A percentile compares a stretch with the other conserved stretches of the same genome.
Evolutionary conservation across 2,329 filamentous ascomycete genomes (phyloP).

Genomic region (Colletotrichum sp.): DNA sequence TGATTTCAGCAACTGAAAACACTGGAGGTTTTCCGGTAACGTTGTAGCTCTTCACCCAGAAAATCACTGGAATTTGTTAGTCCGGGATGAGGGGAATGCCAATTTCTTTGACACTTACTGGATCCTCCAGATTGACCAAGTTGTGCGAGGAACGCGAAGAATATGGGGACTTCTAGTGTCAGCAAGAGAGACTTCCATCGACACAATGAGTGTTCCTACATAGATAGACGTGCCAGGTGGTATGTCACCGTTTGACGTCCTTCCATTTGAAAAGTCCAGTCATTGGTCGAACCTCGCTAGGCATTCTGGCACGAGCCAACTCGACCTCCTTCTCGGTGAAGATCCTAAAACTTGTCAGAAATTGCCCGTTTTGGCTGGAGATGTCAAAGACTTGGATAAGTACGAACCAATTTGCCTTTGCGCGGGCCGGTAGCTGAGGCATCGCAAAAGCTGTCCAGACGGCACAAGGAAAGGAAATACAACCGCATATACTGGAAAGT

Average conservation of each 20-base stretch:
- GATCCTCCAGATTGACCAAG: conserved; percentile 26
- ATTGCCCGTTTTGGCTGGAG: too few species aligned
- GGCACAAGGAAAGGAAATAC: conserved; percentile 27
- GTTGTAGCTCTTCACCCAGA: conserved; percentile 32
- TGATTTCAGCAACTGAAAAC: conserved; percentile 29
- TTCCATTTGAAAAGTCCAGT: conserved; percentile 33
- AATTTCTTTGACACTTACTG: conserved; percentile 19
- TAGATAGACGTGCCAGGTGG: conserved; percentile 31
- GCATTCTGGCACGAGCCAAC: conserved; percentile 27
- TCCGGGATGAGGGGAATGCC: neutral
- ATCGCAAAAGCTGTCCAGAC: conserved; percentile 29
- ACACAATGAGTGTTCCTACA: conserved; percentile 14
- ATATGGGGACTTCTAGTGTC: conserved; percentile 21
- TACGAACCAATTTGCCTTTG: conserved; percentile 28
- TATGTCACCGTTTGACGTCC: conserved; percentile 31
- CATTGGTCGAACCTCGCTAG: conserved; percentile 24
- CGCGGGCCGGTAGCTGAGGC: conserved; percentile 28
- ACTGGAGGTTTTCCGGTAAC: conserved; percentile 19
- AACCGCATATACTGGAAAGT: conserved; percentile 25
- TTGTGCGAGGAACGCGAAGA: conserved; percentile 26
- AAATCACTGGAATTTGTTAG: conserved; percentile 25
- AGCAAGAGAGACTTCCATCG: neutral
- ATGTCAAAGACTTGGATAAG: too few species aligned
- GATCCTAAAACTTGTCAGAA: conserved; percentile 8
- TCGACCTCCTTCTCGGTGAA: conserved; percentile 27